Percentiles rank a stretch among this genome's conserved stretches.
Evolutionary conservation across 768 basidiomycete species (phyloP).

Genomic region (Suillus clintonianus): DNA sequence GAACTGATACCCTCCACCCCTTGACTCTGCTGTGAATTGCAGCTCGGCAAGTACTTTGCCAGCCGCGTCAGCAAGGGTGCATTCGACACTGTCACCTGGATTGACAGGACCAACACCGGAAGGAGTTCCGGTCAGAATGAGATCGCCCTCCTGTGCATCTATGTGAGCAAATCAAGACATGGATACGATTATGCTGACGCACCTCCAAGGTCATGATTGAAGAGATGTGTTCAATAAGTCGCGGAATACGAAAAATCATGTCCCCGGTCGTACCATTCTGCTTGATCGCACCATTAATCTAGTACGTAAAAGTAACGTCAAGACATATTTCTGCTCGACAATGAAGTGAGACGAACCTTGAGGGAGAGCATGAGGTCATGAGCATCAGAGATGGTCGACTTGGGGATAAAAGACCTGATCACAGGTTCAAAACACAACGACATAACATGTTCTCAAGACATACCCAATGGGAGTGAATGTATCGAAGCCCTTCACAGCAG

Average conservation of each 20-base stretch:
- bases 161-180: not conserved
- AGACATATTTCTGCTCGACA: not conserved
- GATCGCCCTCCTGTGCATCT: conserved; percentile 73
- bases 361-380: conserved; percentile 77
- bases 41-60: conserved; percentile 63
- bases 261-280: conserved; percentile 85
- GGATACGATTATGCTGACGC: conserved; percentile 11
- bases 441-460: conserved; percentile 7
- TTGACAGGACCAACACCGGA: conserved; percentile 81
- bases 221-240: conserved; percentile 86
- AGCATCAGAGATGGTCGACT: conserved; percentile 64
- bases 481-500: conserved; percentile 95
- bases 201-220: conserved; percentile 98
- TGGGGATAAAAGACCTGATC: conserved; percentile 78
- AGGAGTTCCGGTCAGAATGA: conserved; percentile 92
- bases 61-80: conserved; percentile 56
- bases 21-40: conserved; percentile 61
- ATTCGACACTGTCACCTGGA: conserved; percentile 80
- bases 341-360: conserved; percentile 47
- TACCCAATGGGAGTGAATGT: conserved; percentile 93
- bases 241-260: conserved; percentile 92
- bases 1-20: conserved; percentile 73
- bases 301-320: not conserved
- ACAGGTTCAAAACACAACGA: conserved; percentile 6
- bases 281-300: conserved; percentile 84